A percentile compares a stretch with the other conserved stretches of the same genome.
Evolutionary conservation across 208 protist genomes (phyloP).

Genomic region (Trypanosoma vivax): DNA sequence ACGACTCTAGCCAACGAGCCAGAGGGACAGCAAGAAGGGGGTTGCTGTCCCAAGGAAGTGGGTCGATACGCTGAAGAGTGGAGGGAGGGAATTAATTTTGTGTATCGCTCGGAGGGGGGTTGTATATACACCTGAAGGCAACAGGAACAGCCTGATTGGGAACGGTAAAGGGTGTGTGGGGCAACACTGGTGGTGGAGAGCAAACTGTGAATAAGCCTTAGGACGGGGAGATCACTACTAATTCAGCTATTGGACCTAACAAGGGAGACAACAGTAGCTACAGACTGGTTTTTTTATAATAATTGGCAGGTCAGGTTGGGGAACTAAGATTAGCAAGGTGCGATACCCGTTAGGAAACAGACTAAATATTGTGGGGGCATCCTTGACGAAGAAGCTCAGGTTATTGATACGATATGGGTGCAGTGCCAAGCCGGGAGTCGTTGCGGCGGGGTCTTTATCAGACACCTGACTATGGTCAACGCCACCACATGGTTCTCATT

Average conservation of each 20-base stretch:
- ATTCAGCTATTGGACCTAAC: not conserved
- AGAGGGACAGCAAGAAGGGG: too few relatives aligned
- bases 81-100: too few relatives aligned
- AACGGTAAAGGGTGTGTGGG: too few relatives aligned
- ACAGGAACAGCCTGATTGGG: too few relatives aligned
- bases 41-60: too few relatives aligned
- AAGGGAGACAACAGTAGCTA: not conserved
- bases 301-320: not conserved
- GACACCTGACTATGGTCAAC: constrained; percentile 13
- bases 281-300: not conserved
- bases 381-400: not conserved
- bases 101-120: too few relatives aligned
- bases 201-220: not conserved
- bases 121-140: too few relatives aligned
- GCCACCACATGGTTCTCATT: constrained; percentile 40
- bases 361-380: not conserved
- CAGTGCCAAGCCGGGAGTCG: constrained; percentile 55
- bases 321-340: not conserved
- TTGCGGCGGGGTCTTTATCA: constrained; percentile 36
- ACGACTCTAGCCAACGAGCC: too few relatives aligned
- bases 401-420: constrained; percentile 36
- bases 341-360: not conserved
- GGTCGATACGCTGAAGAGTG: too few relatives aligned
- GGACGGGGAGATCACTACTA: not conserved
- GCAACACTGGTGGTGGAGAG: not conserved